Conservation (phyloP, 257 asterid species). For the Anisodus acutangulus region DNA sequence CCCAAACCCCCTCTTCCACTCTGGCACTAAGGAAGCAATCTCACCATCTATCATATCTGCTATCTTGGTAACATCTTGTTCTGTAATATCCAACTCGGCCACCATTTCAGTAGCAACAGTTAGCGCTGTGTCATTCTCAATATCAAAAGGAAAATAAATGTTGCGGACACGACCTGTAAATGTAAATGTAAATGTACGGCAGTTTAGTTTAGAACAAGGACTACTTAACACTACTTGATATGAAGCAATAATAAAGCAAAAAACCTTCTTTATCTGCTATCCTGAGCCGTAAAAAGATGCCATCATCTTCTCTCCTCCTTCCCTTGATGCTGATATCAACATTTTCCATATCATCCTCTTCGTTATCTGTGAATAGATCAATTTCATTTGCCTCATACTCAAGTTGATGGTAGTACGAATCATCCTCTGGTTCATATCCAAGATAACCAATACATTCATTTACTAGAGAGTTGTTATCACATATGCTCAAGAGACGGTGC, state of each 20-base stretch:
- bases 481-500: constrained; percentile 56
- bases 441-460: constrained; percentile 56
- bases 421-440: constrained; percentile 56
- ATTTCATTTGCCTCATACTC: constrained; percentile 57
- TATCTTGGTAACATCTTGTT: constrained; percentile 78
- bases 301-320: constrained; percentile 61
- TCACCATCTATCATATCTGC: constrained; percentile 85
- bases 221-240: neutral
- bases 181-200: neutral
- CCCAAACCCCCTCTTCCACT: constrained; percentile 63
- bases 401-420: constrained; percentile 44
- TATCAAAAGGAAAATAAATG: constrained; percentile 81
- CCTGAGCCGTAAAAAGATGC: constrained; percentile 74
- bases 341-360: constrained; percentile 55
- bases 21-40: constrained; percentile 71
- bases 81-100: constrained; percentile 79
- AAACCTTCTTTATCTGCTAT: constrained; percentile 90
- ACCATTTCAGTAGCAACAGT: constrained; percentile 91
- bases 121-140: constrained; percentile 69
- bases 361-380: constrained; percentile 58
- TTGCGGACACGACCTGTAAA: constrained; percentile 76
- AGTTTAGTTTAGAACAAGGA: neutral
- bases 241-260: constrained; percentile 24
- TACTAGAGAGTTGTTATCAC: constrained; percentile 53
- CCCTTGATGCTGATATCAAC: constrained; percentile 74